Percentiles rank a stretch among this genome's conserved stretches.
Evolutionary conservation across 2,329 filamentous ascomycete species (phyloP).

Genomic region (Cordyceps javanica): DNA sequence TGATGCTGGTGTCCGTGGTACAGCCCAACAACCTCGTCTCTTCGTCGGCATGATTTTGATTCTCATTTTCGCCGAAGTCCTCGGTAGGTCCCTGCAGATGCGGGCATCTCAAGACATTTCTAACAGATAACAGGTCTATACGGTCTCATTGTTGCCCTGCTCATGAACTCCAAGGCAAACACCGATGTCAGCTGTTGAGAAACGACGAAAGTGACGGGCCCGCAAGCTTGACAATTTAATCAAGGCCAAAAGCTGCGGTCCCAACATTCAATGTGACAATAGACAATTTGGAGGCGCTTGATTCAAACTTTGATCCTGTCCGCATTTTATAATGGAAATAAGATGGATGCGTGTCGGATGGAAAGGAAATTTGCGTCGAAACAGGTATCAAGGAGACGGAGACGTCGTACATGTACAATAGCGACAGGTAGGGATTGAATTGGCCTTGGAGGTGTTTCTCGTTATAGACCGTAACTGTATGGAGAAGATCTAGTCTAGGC

Average conservation of each 20-base stretch:
- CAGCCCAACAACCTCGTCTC: constrained; percentile 74
- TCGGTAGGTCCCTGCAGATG: constrained; percentile 59
- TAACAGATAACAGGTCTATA: constrained; percentile 68
- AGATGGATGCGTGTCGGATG: constrained; percentile 9
- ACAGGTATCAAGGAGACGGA: constrained; percentile 17
- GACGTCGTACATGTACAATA: constrained; percentile 45
- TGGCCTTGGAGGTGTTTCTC: constrained; percentile 34
- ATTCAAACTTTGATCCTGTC: neutral
- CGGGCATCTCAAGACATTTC: neutral
- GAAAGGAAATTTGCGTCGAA: constrained; percentile 11
- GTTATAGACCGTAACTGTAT: constrained; percentile 42
- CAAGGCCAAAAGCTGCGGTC: constrained; percentile 1
- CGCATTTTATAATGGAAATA: neutral
- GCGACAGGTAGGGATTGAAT: constrained; percentile 36
- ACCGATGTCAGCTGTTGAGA: constrained; percentile 57
- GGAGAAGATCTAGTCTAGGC: constrained; percentile 38
- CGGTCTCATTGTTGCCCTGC: constrained; percentile 94
- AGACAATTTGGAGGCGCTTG: constrained; percentile 5
- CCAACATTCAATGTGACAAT: constrained; percentile 4
- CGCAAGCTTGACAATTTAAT: constrained; percentile 31
- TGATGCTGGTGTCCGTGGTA: constrained; percentile 83
- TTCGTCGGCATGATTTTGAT: constrained; percentile 99
- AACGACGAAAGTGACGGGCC: constrained; percentile 17
- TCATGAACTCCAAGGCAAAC: constrained; percentile 95
- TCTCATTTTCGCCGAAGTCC: constrained; percentile 98